Conservation (phyloP, 441 rosid genomes). For the Caryocar brasiliense region DNA sequence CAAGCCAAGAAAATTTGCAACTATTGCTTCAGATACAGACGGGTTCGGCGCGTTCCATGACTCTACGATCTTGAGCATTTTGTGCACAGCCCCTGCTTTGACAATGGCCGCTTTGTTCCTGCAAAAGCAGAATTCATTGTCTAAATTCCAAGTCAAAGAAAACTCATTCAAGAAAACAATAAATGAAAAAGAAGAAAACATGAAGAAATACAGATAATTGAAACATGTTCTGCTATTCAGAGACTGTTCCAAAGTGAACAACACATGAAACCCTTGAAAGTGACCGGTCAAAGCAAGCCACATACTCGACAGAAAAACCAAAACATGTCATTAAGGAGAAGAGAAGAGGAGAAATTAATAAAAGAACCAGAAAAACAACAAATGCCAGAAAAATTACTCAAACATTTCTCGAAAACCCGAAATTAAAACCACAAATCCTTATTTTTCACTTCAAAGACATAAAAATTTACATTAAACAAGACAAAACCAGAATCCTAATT, state of each 20-base stretch:
- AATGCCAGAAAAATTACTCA: too few relatives aligned
- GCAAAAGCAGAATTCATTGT: slow-evolving; percentile 8
- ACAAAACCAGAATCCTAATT: not conserved
- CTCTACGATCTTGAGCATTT: slow-evolving; percentile 77
- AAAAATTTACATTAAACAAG: not conserved
- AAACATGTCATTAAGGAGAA: too few relatives aligned
- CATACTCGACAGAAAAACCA: too few relatives aligned
- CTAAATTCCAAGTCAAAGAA: not conserved
- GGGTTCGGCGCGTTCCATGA: slow-evolving; percentile 37
- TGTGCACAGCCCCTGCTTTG: slow-evolving; percentile 89
- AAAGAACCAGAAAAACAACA: too few relatives aligned
- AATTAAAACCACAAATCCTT: too few relatives aligned
- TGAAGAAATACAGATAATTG: not conserved
- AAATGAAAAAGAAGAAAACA: not conserved
- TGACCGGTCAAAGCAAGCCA: too few relatives aligned
- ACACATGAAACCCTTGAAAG: slow-evolving; percentile 12
- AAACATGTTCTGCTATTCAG: too few relatives aligned
- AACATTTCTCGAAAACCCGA: too few relatives aligned
- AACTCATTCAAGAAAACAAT: slow-evolving; percentile 9
- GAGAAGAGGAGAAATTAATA: too few relatives aligned
- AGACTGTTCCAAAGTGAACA: too few relatives aligned
- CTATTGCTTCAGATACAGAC: slow-evolving; percentile 67
- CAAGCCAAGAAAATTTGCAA: slow-evolving; percentile 84
- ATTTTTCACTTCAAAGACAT: not conserved
- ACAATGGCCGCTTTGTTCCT: slow-evolving; percentile 98